Evolutionary conservation across 2,329 filamentous ascomycete genomes (phyloP), one percentile per base, ranked within the genome.

Genomic region (Drechslera avenae): DNA sequence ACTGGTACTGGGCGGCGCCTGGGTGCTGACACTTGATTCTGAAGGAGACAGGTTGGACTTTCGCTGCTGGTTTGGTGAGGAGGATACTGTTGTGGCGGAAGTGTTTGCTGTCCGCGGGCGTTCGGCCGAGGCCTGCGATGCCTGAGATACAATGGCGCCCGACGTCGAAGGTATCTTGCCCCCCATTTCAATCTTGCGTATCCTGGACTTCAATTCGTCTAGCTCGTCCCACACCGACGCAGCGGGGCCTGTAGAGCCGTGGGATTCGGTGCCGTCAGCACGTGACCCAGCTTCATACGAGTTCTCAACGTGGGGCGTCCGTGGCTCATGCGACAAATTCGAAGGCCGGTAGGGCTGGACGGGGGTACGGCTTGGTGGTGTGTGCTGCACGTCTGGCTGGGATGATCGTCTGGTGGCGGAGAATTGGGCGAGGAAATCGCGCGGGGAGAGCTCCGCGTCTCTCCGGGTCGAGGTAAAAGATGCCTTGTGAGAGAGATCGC

Each of bases 191-290:
- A 99, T 82, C 53, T 91, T 89, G 62, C 90, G 87, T 63, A 99
- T 96, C 23, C 94, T 86, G 33, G 90, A 94, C 72, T 97, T 97
- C 39, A 99, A 78, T 59, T 97, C 94, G 63, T 97, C 94, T 21
- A 99, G 77, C 73, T 99, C 94, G 69, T 97, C 94, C 94, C 94
- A 99, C 2, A 99, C 90, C 0, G 91, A 97, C 2, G 91, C 95
- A 10, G 92, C 90, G 1, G 90, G 91, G 1, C 88, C 91, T 0
- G 90, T 94, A 0, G 94, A 97, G 23, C 88, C 82, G 28, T 89
- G 93, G 0, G 94, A 97, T 64, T 94, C 91, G 0, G 91, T 92
- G 18, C 66, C 71, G 18, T 73, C 71, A 8, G 64, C 62, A 12
- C 65, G 66, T 14, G 71, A 72, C 3, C 57, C 57, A 8, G 57